A percentile compares a stretch with the other conserved stretches of the same genome.
Evolutionary conservation across 352 stramenopile genomes (phyloP).

Genomic region (Pythium rhizo-oryzae): DNA sequence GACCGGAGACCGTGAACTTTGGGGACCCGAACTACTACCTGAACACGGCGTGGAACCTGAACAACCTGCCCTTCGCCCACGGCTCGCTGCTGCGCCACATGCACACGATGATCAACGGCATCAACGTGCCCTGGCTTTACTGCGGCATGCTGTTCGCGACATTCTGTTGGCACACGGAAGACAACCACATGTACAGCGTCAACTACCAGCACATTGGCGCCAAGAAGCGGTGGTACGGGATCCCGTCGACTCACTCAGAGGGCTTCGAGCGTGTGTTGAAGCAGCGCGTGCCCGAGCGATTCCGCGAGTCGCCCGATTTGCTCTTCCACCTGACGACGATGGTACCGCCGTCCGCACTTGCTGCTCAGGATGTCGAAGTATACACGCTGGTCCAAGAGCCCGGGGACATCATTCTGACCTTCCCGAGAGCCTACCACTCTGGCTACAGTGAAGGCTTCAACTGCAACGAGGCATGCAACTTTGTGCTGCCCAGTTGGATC

Average conservation of each 20-base stretch:
- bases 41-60: constrained; percentile 96
- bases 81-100: constrained; percentile 94
- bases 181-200: constrained; percentile 99
- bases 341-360: constrained; percentile 58
- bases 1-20: constrained; percentile 56
- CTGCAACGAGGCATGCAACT: constrained; percentile 91
- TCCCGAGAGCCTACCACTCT: constrained; percentile 96
- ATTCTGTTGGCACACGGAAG: constrained; percentile 99
- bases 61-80: constrained; percentile 95
- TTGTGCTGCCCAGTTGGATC: constrained; percentile 85
- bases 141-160: constrained; percentile 98
- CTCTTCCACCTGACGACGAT: constrained; percentile 80
- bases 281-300: constrained; percentile 59
- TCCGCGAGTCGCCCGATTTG: constrained; percentile 62
- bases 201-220: constrained; percentile 98
- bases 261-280: constrained; percentile 60
- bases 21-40: constrained; percentile 69
- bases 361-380: constrained; percentile 49
- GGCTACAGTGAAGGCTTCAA: constrained; percentile 98
- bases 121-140: constrained; percentile 99
- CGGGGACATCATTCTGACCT: constrained; percentile 97
- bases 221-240: constrained; percentile 97
- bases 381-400: constrained; percentile 81
- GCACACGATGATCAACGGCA: constrained; percentile 94
- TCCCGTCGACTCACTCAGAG: constrained; percentile 53